These are phyloP conservation scores for Penicillium crustosum DNA, from an alignment of 2,329 filamentous ascomycete genomes.

Conservation along the genomic window DNA sequence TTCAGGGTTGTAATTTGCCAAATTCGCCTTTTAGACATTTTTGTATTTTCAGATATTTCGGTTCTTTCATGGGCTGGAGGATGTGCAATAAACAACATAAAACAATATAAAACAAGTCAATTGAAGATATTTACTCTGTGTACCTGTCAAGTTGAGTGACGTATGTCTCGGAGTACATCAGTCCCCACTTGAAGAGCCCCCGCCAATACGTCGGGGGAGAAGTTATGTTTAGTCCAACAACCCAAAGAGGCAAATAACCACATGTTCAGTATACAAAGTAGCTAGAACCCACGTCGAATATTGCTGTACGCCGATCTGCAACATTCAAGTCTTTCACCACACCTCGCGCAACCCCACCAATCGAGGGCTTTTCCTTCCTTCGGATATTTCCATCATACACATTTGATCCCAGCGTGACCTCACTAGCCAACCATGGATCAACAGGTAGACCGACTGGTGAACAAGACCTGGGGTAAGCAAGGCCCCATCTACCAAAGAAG, in stretches of 20 bases:
- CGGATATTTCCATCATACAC: neutral
- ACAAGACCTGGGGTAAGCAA: conserved; percentile 38
- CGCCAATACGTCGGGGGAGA: conserved; percentile 19
- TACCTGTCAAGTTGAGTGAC: conserved; percentile 16
- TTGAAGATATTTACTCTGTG: neutral
- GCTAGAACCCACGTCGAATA: neutral
- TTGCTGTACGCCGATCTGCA: neutral
- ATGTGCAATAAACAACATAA: neutral
- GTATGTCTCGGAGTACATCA: conserved; percentile 27
- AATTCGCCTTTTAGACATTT: neutral
- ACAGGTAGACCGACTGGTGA: conserved; percentile 35
- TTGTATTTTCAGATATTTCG: neutral
- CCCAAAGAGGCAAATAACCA: neutral
- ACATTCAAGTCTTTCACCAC: neutral
- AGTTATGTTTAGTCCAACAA: conserved; percentile 1
- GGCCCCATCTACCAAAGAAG: neutral
- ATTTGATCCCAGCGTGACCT: neutral
- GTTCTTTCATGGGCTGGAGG: neutral
- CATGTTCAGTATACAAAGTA: neutral
- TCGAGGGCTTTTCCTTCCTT: neutral
- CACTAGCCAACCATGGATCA: conserved; percentile 26
- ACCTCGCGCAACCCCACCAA: neutral
- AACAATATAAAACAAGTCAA: neutral
- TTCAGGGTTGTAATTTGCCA: neutral
- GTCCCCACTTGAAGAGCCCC: conserved; percentile 28